phyloP scores from a whole-genome alignment of 2,329 filamentous ascomycete genomes.

The Aspergillus sp. region DNA sequence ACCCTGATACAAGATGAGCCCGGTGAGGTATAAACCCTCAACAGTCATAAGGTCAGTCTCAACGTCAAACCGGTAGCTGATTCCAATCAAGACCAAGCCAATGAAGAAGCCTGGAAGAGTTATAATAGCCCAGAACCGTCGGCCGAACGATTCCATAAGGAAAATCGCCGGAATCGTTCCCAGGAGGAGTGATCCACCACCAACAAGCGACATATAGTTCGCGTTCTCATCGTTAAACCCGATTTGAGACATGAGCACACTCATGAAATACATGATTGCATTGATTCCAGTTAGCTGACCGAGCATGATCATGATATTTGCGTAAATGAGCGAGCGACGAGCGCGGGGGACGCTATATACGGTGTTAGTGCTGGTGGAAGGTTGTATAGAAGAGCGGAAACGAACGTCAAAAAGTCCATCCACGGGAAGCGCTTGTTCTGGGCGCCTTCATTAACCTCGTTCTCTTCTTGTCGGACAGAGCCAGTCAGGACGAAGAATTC shows the following conservation, averaged over 20 bases:
- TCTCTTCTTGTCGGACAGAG: conserved; percentile 48
- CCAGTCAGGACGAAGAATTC: conserved; percentile 66
- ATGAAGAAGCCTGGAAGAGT: conserved; percentile 73
- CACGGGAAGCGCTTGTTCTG: conserved; percentile 53
- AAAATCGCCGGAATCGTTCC: conserved; percentile 68
- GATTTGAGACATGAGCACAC: conserved; percentile 64
- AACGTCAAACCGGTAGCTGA: conserved; percentile 59
- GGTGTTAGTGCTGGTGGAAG: neutral
- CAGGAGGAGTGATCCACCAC: conserved; percentile 65
- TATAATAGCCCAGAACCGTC: conserved; percentile 71
- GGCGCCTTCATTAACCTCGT: neutral
- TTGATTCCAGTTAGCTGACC: conserved; percentile 72
- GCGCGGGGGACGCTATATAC: conserved; percentile 54
- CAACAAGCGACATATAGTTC: conserved; percentile 74
- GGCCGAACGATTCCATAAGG: conserved; percentile 70
- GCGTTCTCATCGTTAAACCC: conserved; percentile 63
- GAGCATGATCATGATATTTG: conserved; percentile 68
- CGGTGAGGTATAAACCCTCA: conserved; percentile 64
- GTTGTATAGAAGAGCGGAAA: neutral
- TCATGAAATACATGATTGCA: conserved; percentile 73
- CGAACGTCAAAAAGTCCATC: conserved; percentile 68
- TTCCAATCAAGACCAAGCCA: conserved; percentile 65
- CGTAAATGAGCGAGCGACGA: conserved; percentile 65
- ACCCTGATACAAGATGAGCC: conserved; percentile 60
- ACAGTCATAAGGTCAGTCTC: conserved; percentile 48